Percentiles rank a stretch among this genome's conserved stretches.
phyloP scores from a whole-genome alignment of 1,139 yeast genomes.

The Suhomyces terraborum region DNA sequence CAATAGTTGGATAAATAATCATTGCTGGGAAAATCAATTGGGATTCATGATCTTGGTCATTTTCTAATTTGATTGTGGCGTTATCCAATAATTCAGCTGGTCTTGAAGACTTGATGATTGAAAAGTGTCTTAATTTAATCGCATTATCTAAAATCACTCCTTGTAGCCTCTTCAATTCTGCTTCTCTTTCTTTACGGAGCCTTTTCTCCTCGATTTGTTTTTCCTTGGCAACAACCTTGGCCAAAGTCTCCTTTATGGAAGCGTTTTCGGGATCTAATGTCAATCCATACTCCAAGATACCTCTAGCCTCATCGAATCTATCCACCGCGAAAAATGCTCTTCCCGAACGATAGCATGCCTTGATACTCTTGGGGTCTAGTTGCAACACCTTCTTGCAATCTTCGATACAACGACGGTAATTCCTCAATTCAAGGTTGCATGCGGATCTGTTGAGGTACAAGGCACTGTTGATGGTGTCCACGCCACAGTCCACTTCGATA shows the following conservation, averaged over 20 bases:
- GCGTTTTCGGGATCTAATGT: slow-evolving; percentile 58
- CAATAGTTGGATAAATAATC: slow-evolving; percentile 79
- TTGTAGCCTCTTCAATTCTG: slow-evolving; percentile 33
- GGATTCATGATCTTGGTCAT: slow-evolving; percentile 72
- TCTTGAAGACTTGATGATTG: slow-evolving; percentile 47
- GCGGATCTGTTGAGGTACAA: slow-evolving; percentile 85
- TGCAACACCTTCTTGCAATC: slow-evolving; percentile 77
- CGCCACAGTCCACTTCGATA: slow-evolving; percentile 66
- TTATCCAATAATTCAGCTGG: slow-evolving; percentile 55
- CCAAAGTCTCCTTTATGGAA: slow-evolving; percentile 49
- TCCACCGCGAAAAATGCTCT: slow-evolving; percentile 74
- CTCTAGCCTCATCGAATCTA: slow-evolving; percentile 70
- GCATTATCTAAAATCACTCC: slow-evolving; percentile 52
- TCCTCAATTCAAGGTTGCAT: slow-evolving; percentile 80
- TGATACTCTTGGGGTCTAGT: slow-evolving; percentile 67
- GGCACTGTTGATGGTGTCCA: slow-evolving; percentile 53
- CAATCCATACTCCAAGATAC: slow-evolving; percentile 65
- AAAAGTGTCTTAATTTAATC: slow-evolving; percentile 54
- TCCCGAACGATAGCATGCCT: slow-evolving; percentile 85
- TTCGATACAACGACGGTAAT: slow-evolving; percentile 81
- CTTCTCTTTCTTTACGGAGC: slow-evolving; percentile 35
- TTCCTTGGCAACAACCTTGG: slow-evolving; percentile 44
- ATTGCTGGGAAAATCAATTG: slow-evolving; percentile 79
- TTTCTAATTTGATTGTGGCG: slow-evolving; percentile 59
- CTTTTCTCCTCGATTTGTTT: slow-evolving; percentile 34